These are phyloP conservation scores for Tremellales sp. DNA, from an alignment of 1,284 basidiomycete species.

Conservation along the genomic window DNA sequence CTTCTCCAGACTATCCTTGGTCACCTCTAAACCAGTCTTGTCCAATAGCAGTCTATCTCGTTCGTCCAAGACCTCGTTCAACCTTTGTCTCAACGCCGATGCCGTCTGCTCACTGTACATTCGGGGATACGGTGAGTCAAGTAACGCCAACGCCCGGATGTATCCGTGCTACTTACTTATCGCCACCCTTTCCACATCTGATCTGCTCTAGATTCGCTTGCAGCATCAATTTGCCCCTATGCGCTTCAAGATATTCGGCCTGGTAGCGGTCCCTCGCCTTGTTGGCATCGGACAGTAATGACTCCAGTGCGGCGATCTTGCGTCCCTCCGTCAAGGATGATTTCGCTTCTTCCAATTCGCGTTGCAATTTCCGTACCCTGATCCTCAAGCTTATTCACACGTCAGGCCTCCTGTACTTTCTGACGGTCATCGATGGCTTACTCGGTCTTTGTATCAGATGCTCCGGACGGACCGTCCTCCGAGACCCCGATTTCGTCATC, in stretches of 20 bases:
- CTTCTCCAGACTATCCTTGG: constrained; percentile 61
- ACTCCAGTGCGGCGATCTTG: constrained; percentile 76
- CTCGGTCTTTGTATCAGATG: constrained; percentile 83
- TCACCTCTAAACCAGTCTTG: constrained; percentile 49
- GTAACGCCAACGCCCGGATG: background rate
- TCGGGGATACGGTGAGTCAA: constrained; percentile 1
- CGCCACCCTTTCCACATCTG: constrained; percentile 71
- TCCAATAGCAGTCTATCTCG: constrained; percentile 67
- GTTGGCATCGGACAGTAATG: constrained; percentile 83
- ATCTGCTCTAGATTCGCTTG: constrained; percentile 85
- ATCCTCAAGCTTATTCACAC: constrained; percentile 60
- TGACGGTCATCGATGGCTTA: constrained; percentile 11
- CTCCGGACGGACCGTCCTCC: constrained; percentile 61
- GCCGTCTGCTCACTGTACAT: constrained; percentile 69
- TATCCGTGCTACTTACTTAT: constrained; percentile 57
- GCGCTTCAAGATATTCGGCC: constrained; percentile 77
- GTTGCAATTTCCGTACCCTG: constrained; percentile 73
- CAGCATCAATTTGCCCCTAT: constrained; percentile 75
- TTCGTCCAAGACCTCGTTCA: constrained; percentile 83
- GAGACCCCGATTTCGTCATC: constrained; percentile 51
- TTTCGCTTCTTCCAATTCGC: constrained; percentile 70
- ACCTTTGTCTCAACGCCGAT: constrained; percentile 75
- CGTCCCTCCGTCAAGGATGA: constrained; percentile 65
- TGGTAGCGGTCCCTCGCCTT: constrained; percentile 87
- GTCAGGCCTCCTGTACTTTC: background rate